phyloP scores from a whole-genome alignment of 2,329 filamentous ascomycete genomes.

The Huntiella moniliformis region DNA sequence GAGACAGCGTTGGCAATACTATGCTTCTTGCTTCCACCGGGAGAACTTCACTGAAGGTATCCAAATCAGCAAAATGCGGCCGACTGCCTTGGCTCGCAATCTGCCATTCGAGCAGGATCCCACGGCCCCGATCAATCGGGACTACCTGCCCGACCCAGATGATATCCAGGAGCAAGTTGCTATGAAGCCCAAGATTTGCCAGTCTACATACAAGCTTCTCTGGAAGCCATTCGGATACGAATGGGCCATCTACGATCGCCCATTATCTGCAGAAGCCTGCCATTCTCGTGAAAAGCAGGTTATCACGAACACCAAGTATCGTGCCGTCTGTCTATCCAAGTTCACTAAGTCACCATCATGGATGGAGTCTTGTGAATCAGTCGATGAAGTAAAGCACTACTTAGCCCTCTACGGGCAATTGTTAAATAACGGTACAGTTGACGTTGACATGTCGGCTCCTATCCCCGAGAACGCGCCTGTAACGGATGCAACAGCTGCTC shows the following conservation, averaged over 20 bases:
- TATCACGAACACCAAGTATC: conserved; percentile 38
- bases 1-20: conserved; percentile 78
- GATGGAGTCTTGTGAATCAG: conserved; percentile 52
- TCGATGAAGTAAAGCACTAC: conserved; percentile 55
- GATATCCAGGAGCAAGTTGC: conserved; percentile 42
- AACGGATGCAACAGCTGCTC: no score
- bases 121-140: conserved; percentile 31
- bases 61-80: conserved; percentile 42
- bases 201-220: conserved; percentile 63
- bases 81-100: conserved; percentile 53
- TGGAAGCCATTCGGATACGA: conserved; percentile 54
- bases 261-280: conserved; percentile 46
- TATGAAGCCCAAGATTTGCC: conserved; percentile 52
- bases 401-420: conserved; percentile 45
- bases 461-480: no score
- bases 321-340: conserved; percentile 55
- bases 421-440: conserved; percentile 26
- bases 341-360: conserved; percentile 66
- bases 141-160: conserved; percentile 33
- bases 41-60: conserved; percentile 76
- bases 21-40: conserved; percentile 79
- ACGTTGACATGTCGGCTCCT: background rate
- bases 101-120: conserved; percentile 41
- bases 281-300: conserved; percentile 30
- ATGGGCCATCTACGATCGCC: conserved; percentile 52